Base-by-base conservation (phyloP, 1,139 yeast species). In the Saccharomycopsis hybrid region DNA sequence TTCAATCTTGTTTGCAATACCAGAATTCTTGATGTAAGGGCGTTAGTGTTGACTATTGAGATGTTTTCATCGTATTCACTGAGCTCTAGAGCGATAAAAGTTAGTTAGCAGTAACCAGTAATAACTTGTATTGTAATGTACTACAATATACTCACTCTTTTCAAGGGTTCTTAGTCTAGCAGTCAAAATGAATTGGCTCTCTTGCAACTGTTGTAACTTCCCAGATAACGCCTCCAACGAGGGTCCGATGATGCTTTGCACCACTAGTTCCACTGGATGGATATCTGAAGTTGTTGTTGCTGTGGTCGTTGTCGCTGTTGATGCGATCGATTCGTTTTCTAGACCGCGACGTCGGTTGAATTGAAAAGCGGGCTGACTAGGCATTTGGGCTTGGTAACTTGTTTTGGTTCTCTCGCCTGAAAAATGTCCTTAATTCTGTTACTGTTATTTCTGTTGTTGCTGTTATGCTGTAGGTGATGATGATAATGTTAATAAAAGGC, bases 221-320 rank as follows among this genome's bases (percentile, higher is more conserved):
- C 44, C 48, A 8, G 47, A 43, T 30, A 49, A 36, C 3, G 43
- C 30, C 33, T 52, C 55, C 27, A 52, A 47, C 18, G 51, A 41
- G 9, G 49, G 46, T 4, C 55, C 55, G 5, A 52, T 43, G 18
- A 52, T 45, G 18, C 45, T 33, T n/a, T 52, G 55, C 13, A 50
- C 49, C 5, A 52, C 53, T 11, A 49, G 41, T 36, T 52, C 55
- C 11, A 52, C 30, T 2, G 55, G 55, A 29, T 51, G 55, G 7
- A 49, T 43, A 18, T 49, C 52, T 9, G 36, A 27, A 36, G 24
- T 36, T 36, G 28, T 18, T n/a, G 43, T 25, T 18, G 25, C 13
- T 45, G 43, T 13, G 3, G 37, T n/a, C 4, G 3, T 37, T 40
- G 45, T 44, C 41, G n/a, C 33, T 25, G 47, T 24, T 27, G 42